A percentile compares a stretch with the other conserved stretches of the same genome.
Conservation (phyloP, 495 filamentous ascomycete species). For the Penicillium cataractarum region DNA sequence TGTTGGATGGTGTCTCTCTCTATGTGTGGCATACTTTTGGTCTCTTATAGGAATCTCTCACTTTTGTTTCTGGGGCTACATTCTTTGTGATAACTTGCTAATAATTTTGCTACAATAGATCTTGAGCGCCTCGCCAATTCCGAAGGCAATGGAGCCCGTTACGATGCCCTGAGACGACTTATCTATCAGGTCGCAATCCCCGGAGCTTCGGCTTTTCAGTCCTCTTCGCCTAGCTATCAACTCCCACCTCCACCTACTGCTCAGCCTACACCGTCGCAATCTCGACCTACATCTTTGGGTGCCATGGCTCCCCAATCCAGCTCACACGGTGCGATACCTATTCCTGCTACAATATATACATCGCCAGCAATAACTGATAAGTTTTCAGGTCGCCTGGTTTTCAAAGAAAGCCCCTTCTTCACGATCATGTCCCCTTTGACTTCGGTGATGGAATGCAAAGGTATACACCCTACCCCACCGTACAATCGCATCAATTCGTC, state of each 20-base stretch:
- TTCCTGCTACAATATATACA: background rate
- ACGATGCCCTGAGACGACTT: slow-evolving; percentile 36
- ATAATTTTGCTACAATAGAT: slow-evolving; percentile 28
- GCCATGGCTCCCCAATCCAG: slow-evolving; percentile 40
- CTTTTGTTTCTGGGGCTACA: background rate
- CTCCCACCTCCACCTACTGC: slow-evolving; percentile 30
- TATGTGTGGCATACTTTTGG: background rate
- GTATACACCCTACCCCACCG: slow-evolving; percentile 48
- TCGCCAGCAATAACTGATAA: slow-evolving; percentile 20
- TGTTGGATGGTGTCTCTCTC: background rate
- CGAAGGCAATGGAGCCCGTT: slow-evolving; percentile 36
- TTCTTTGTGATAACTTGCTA: background rate
- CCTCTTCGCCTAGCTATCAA: slow-evolving; percentile 31
- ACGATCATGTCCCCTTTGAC: slow-evolving; percentile 63
- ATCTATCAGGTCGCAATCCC: slow-evolving; percentile 41
- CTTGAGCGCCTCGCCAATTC: slow-evolving; percentile 41
- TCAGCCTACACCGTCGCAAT: slow-evolving; percentile 30
- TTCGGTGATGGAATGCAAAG: slow-evolving; percentile 64
- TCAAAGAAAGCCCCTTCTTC: slow-evolving; percentile 83
- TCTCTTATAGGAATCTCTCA: background rate
- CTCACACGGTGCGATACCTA: slow-evolving; percentile 33
- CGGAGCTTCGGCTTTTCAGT: slow-evolving; percentile 26
- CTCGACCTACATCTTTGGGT: slow-evolving; percentile 32
- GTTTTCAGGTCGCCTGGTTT: slow-evolving; percentile 46
- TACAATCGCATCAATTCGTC: background rate